Conservation (phyloP, 768 basidiomycete species). For the Tephrocybe sp. region DNA sequence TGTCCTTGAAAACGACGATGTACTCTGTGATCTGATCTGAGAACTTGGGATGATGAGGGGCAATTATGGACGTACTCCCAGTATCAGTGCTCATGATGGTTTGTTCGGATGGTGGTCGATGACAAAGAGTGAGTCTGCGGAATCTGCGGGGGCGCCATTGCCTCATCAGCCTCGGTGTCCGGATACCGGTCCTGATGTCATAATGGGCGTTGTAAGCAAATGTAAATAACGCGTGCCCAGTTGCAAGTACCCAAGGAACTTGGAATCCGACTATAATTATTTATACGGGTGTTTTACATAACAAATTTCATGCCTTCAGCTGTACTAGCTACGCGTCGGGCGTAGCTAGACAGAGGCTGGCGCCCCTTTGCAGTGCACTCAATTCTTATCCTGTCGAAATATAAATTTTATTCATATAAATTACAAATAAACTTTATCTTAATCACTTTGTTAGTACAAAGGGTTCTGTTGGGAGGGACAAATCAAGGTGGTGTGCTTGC, state of each 20-base stretch:
- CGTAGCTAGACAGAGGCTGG: too few species aligned
- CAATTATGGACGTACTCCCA: not conserved
- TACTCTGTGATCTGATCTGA: constrained; percentile 31
- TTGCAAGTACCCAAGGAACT: not conserved
- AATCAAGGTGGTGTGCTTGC: too few species aligned
- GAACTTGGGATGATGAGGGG: not conserved
- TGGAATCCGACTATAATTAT: too few species aligned
- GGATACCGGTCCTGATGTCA: constrained; percentile 8
- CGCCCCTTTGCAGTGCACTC: too few species aligned
- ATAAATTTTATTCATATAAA: too few species aligned
- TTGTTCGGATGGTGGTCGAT: constrained; percentile 7
- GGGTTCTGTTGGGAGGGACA: too few species aligned
- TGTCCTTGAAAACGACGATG: constrained; percentile 55
- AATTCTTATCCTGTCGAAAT: too few species aligned
- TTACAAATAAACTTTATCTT: too few species aligned
- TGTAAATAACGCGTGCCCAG: constrained; percentile 4
- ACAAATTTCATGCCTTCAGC: too few species aligned
- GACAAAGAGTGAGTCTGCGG: constrained; percentile 11
- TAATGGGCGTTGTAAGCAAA: not conserved
- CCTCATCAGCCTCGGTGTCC: constrained; percentile 1
- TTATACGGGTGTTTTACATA: too few species aligned
- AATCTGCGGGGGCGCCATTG: not conserved
- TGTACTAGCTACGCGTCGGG: too few species aligned
- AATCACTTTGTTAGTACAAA: too few species aligned
- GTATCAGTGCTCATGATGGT: constrained; percentile 7